Evolutionary conservation across 345 rosid species (phyloP), one percentile per base, ranked within the genome.

Genomic region (Carallia pectinifolia): DNA sequence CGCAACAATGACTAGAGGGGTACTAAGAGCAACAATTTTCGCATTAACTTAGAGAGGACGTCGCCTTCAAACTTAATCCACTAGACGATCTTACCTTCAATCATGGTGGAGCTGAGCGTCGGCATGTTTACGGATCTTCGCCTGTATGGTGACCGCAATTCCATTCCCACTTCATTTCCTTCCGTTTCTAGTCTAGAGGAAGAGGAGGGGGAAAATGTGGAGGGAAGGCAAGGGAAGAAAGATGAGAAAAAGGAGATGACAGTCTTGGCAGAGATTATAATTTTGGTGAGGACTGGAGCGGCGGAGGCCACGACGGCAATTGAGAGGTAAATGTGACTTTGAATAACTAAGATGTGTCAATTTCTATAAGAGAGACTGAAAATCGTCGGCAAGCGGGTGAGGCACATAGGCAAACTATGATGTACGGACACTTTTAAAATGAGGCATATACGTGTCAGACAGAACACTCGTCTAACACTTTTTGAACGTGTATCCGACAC

Each of bases 91-190:
- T 94, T 94, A 56, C 97, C 98, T 81, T 94, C 98, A n/a, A 96
- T 91, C 98, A 94, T 94, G 70, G 98, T 91, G 73, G 98, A 94
- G 67, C 97, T 91, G 71, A 94, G 95, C 6, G 98, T 96, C 7
- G 97, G 98, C 97, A 94, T 94, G 87, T 79, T 94, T 97, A n/a
- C 97, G 85, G 75, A 94, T 87, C 86, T 91, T 94, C 37, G 96
- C 80, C 39, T 87, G 87, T 53, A 94, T 87, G 7, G 82, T 70
- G 73, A 81, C 66, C 40, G 53, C 53, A 72, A 31, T 9, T n/a
- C 54, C 19, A 38, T 65, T 58, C 37, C 78, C 48, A 40, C 9
- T 40, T 40, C 48, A 13, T 40, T 10, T 40, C 15, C 48, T 8
- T 40, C 15, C 15, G 15, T 40, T 23, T 19, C 13, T 66, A 30